Percentiles rank a stretch among this genome's conserved stretches.
These are phyloP conservation scores for Trichoderma harzianum DNA, from an alignment of 2,329 filamentous ascomycete species.

Conservation along the genomic window DNA sequence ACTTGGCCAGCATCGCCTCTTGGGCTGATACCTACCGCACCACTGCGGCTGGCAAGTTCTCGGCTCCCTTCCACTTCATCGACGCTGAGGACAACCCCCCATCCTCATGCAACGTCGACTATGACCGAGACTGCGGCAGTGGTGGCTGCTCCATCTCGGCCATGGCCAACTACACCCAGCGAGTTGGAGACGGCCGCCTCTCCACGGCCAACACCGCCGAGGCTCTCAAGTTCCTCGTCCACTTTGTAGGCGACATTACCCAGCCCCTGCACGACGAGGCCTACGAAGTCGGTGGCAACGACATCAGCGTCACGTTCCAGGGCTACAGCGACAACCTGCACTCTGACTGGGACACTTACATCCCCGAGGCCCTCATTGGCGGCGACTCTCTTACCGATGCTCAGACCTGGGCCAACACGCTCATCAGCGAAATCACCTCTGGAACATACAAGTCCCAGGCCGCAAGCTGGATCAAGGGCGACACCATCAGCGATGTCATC, in stretches of 20 bases:
- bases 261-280: conserved; percentile 54
- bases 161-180: conserved; percentile 30
- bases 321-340: conserved; percentile 55
- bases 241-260: conserved; percentile 56
- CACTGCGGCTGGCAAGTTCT: conserved; percentile 45
- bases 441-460: conserved; percentile 36
- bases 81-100: conserved; percentile 43
- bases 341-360: conserved; percentile 58
- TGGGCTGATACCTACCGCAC: conserved; percentile 45
- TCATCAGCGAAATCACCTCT: conserved; percentile 35
- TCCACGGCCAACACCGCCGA: conserved; percentile 20
- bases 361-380: conserved; percentile 46
- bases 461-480: conserved; percentile 35
- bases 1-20: conserved; percentile 46
- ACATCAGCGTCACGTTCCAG: conserved; percentile 51
- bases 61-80: conserved; percentile 49
- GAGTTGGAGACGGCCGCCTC: conserved; percentile 21
- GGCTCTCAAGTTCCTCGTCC: conserved; percentile 31
- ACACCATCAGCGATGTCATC: conserved; percentile 32
- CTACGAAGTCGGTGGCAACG: conserved; percentile 50
- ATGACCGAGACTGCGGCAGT: conserved; percentile 36
- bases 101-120: conserved; percentile 37
- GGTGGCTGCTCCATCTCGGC: conserved; percentile 28
- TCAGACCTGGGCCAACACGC: conserved; percentile 37
- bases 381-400: conserved; percentile 35